Evolutionary conservation across 345 rosid genomes (phyloP), one percentile per base, ranked within the genome.

Genomic region (Linum trigynum): DNA sequence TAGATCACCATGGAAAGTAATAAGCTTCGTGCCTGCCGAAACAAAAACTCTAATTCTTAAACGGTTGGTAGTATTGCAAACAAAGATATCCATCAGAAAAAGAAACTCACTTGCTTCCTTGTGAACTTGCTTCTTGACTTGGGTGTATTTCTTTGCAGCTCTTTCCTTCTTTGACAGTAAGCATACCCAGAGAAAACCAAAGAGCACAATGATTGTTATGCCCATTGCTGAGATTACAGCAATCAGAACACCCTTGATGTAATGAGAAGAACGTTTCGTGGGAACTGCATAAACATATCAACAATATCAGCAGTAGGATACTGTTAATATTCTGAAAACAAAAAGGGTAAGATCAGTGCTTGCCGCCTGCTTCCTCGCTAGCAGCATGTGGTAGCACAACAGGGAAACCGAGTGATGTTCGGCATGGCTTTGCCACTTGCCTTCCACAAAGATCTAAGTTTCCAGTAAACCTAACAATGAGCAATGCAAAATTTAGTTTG

Each of bases 341-440:
- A 71, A 23, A 23, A 23, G 32, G 60, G 42, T 39, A 14, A 57
- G 16, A 23, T 23, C 35, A 40, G 70, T 40, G 72, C 83, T 72
- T 75, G 75, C 94, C 98, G 67, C 85, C 77, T 73, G 82, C 88
- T 74, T 90, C 96, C 58, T 83, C 96, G 74, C 84, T 88, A 66
- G 81, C 84, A 59, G 92, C 90, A 81, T 92, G 98, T 14, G 98
- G 98, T 69, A 92, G 81, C 65, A 92, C 98, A 4, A 77, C 98
- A 32, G 98, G 98, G 61, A 92, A 92, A n/a, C 98, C 98, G 86
- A 92, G 72, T 35, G 97, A 83, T 59, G 98, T 88, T 74, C 95
- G 79, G 69, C 98, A 92, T 56, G 87, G 98, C 77, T 86, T 88
- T 73, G 80, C 82, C 67, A 92, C 83, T 86, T 90, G 98, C 62